These are phyloP conservation scores for Roridomyces roridus DNA, from an alignment of 768 basidiomycete genomes.

Conservation along the genomic window DNA sequence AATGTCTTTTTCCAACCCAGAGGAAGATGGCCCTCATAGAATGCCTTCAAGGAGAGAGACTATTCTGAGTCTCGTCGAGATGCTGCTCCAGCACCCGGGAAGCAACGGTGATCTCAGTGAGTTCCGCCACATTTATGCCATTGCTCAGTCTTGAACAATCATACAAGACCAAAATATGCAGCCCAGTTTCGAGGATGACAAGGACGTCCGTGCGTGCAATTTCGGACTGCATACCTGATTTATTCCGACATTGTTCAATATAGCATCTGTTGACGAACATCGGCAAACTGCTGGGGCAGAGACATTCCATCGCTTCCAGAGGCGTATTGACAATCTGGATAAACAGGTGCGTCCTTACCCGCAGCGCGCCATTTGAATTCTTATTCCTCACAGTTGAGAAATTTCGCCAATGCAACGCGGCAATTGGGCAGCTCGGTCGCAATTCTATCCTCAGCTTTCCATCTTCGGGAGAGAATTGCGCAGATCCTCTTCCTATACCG, in stretches of 20 bases:
- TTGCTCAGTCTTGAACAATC: background rate
- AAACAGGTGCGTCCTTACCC: slow-evolving; percentile 53
- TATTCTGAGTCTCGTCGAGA: slow-evolving; percentile 56
- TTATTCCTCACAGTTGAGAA: slow-evolving; percentile 56
- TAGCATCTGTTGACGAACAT: slow-evolving; percentile 63
- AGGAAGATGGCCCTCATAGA: background rate
- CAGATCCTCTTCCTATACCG: slow-evolving; percentile 75
- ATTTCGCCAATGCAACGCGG: slow-evolving; percentile 78
- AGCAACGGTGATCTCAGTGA: slow-evolving; percentile 35
- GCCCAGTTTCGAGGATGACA: slow-evolving; percentile 66
- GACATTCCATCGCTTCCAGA: slow-evolving; percentile 64
- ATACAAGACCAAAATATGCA: slow-evolving; percentile 42
- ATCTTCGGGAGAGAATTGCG: slow-evolving; percentile 71
- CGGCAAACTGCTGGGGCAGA: slow-evolving; percentile 72
- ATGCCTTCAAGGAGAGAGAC: slow-evolving; percentile 46
- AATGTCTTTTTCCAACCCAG: slow-evolving; percentile 13
- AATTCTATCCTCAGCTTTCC: slow-evolving; percentile 75
- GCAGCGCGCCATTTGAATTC: background rate
- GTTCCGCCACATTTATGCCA: slow-evolving; percentile 10
- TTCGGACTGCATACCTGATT: background rate
- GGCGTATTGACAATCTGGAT: slow-evolving; percentile 60
- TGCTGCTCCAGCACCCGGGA: slow-evolving; percentile 49
- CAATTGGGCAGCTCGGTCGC: slow-evolving; percentile 81
- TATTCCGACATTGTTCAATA: background rate
- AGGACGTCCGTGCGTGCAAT: slow-evolving; percentile 64